Base-by-base conservation (phyloP, 2,329 filamentous ascomycete genomes). In the Fusarium sulawesiense region DNA sequence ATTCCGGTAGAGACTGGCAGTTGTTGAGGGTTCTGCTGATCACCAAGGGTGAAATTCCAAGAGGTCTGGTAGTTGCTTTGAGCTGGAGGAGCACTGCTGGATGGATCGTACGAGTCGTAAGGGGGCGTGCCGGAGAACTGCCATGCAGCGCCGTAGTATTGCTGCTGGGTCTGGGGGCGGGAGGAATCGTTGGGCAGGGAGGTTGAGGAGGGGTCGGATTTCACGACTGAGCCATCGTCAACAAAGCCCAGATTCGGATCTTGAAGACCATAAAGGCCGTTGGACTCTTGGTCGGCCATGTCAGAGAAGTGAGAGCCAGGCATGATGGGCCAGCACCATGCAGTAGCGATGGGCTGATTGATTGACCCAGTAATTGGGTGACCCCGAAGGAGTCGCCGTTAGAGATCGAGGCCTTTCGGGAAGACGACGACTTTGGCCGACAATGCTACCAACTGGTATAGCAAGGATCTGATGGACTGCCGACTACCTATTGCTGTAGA, bases 51-150 rank as follows among this genome's bases (percentile, higher is more conserved):
- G 27, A 80, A 74, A 46, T 77, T 73, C 80, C 80, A 82, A 54
- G 78, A 70, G 46, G 78, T 70, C 60, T 78, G 73, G 66, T 79
- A 79, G 66, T 74, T 70, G 58, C 79, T 68, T 61, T 75, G 75
- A 60, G 75, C 55, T 63, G 79, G 67, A 72, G 80, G 75, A 75
- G 79, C 70, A 64, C 71, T 78, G 75, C 70, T 78, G 75, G 72
- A 79, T 70, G 78, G 74, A 77, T 82, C 80, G 77, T 81, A 84
- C 56, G 80, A 78, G 72, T 83, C 82, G 78, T 83, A 85, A 47
- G 83, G 82, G 66, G 84, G 82, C 14, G 81, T 81, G 74, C 82
- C 81, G 64, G 82, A 82, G 70, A 86, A 86, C 68, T 79, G 75
- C 85, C 85, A 88, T 77, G 83, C 76, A 56, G 82, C 73, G 73